These are phyloP conservation scores for Myriosclerotinia curreyana DNA, from an alignment of 2,329 filamentous ascomycete genomes.

Conservation along the genomic window DNA sequence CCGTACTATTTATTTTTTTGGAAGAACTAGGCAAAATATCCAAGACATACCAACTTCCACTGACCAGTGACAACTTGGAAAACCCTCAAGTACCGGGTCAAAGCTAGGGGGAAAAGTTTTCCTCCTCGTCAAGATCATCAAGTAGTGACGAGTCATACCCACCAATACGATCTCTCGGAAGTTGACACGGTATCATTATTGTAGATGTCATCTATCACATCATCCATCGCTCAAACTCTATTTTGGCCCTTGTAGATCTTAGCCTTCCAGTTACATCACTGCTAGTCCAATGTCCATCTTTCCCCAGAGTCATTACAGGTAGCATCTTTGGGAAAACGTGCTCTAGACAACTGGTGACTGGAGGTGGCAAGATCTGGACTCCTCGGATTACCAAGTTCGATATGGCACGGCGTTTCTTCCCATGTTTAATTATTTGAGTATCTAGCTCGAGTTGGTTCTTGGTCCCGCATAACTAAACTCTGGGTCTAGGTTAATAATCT, in stretches of 20 bases:
- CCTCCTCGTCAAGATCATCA: slow-evolving; percentile 1
- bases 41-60: not conserved
- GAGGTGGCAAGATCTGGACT: slow-evolving; percentile 9
- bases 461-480: not conserved
- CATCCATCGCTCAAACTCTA: slow-evolving; percentile 6
- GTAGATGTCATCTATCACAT: not conserved
- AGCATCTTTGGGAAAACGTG: not conserved
- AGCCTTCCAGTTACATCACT: slow-evolving; percentile 8
- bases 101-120: slow-evolving; percentile 12
- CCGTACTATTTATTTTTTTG: not conserved
- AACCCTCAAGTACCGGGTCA: slow-evolving; percentile 1
- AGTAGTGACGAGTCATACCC: not conserved
- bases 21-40: not conserved
- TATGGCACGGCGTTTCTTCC: not conserved
- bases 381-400: not conserved
- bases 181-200: not conserved
- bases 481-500: not conserved
- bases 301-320: slow-evolving; percentile 1
- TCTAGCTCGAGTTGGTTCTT: not conserved
- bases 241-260: slow-evolving; percentile 3
- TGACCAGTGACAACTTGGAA: slow-evolving; percentile 2
- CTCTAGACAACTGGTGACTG: not conserved
- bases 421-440: not conserved
- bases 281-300: not conserved
- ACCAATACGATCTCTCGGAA: not conserved